These are phyloP conservation scores for Trichosporon sp. DNA, from an alignment of 1,284 basidiomycete species.

Conservation along the genomic window DNA sequence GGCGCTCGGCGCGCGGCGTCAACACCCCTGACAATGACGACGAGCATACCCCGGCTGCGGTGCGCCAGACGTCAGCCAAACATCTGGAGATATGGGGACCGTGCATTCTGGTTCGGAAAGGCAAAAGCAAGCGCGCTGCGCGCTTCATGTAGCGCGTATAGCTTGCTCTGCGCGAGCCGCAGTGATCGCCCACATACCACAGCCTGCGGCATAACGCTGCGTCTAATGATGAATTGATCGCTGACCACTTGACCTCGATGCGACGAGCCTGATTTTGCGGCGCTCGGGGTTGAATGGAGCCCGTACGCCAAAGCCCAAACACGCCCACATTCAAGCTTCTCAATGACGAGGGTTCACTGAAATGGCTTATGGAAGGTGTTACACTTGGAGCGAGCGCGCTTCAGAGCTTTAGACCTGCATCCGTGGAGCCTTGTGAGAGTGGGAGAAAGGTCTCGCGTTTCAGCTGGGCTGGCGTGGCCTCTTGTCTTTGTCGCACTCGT, in stretches of 20 bases:
- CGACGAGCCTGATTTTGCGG: not conserved
- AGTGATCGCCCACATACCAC: conserved; percentile 1
- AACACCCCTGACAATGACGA: not conserved
- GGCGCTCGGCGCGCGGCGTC: not conserved
- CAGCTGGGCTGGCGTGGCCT: conserved; percentile 3
- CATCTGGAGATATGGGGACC: not conserved
- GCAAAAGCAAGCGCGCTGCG: not conserved
- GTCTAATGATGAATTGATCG: not conserved
- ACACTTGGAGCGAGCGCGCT: not conserved
- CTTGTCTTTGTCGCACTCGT: not conserved
- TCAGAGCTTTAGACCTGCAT: too few species aligned
- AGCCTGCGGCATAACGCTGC: conserved; percentile 8
- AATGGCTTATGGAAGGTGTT: conserved; percentile 7
- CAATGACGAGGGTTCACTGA: not conserved
- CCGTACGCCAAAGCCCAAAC: not conserved
- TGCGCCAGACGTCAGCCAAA: not conserved
- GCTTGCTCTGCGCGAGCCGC: too few species aligned
- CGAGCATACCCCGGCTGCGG: not conserved
- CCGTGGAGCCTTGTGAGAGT: not conserved
- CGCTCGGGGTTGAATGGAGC: not conserved
- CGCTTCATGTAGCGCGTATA: not conserved
- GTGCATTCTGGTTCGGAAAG: not conserved
- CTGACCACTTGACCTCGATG: not conserved
- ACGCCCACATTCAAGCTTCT: not conserved
- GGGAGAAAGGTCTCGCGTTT: not conserved